These are phyloP conservation scores for Colletotrichum tofieldiae DNA, from an alignment of 2,329 filamentous ascomycete species.

Conservation along the genomic window DNA sequence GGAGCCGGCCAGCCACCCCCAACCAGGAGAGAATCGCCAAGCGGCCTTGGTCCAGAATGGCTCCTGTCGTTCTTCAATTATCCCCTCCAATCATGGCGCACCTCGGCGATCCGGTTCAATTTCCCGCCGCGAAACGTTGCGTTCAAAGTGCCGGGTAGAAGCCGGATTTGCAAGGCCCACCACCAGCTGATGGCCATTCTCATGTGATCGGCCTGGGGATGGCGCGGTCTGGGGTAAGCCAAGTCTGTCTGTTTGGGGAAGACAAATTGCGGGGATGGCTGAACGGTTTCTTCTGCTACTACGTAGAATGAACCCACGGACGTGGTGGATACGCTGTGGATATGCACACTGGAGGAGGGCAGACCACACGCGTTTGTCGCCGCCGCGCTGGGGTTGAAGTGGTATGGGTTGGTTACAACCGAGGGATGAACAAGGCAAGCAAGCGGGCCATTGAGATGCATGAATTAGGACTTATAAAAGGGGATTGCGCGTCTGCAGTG, in stretches of 20 bases:
- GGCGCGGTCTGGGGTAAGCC: slow-evolving; percentile 35
- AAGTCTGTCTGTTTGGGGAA: background rate
- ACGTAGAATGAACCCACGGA: slow-evolving; percentile 1
- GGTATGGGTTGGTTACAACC: slow-evolving; percentile 17
- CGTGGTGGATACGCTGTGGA: slow-evolving; percentile 26
- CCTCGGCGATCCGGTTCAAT: slow-evolving; percentile 37
- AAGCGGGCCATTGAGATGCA: slow-evolving; percentile 20
- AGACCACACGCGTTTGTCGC: background rate
- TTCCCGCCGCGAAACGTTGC: slow-evolving; percentile 17
- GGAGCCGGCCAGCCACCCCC: slow-evolving; percentile 26
- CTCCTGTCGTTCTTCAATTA: slow-evolving; percentile 15
- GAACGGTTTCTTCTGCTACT: background rate
- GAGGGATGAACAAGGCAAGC: background rate
- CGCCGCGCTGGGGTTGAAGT: slow-evolving; percentile 3
- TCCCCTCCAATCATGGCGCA: slow-evolving; percentile 36
- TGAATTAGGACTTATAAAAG: slow-evolving; percentile 26
- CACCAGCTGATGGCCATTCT: slow-evolving; percentile 1
- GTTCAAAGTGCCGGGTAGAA: slow-evolving; percentile 5
- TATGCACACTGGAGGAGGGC: background rate
- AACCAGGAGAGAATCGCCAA: slow-evolving; percentile 13
- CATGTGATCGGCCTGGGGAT: slow-evolving; percentile 36
- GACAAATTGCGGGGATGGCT: slow-evolving; percentile 31
- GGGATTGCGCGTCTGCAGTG: slow-evolving; percentile 5
- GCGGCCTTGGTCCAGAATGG: background rate
- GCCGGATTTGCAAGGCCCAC: slow-evolving; percentile 12